phyloP scores from a whole-genome alignment of 805 yeast species.

The Saturnispora gosingensis region DNA sequence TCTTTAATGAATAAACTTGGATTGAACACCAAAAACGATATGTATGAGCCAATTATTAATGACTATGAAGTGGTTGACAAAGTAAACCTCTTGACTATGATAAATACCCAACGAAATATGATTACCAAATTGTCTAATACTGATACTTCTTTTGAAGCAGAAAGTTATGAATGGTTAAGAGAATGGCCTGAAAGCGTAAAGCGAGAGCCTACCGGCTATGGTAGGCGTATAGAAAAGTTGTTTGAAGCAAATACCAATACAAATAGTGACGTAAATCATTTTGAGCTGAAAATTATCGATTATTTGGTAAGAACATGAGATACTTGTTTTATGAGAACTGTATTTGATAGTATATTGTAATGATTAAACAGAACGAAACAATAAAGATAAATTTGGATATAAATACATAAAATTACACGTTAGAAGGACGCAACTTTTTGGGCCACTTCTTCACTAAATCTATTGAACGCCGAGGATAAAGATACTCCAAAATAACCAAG shows the following conservation, averaged over 20 bases:
- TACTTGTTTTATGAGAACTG: background rate
- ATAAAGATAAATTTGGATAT: background rate
- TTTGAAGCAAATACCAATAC: background rate
- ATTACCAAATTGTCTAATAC: conserved; percentile 4
- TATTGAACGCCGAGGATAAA: conserved; percentile 59
- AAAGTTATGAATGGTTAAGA: background rate
- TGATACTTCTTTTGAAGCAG: background rate
- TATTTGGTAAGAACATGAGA: background rate
- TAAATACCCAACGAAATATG: conserved; percentile 9
- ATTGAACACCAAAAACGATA: background rate
- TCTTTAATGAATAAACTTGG: conserved; percentile 5
- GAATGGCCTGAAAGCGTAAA: background rate
- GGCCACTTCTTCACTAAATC: conserved; percentile 83
- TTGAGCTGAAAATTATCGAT: background rate
- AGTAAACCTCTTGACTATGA: conserved; percentile 7
- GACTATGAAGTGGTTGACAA: conserved; percentile 8
- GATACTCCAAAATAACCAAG: conserved; percentile 52
- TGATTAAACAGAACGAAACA: background rate
- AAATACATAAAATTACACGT: background rate
- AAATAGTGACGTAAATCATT: background rate
- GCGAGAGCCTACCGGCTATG: background rate
- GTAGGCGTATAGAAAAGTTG: background rate
- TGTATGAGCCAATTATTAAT: background rate
- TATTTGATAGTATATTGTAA: background rate
- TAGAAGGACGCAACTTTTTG: conserved; percentile 8